Base-by-base conservation (phyloP, 2,329 filamentous ascomycete species). In the Fusarium metavorans region DNA sequence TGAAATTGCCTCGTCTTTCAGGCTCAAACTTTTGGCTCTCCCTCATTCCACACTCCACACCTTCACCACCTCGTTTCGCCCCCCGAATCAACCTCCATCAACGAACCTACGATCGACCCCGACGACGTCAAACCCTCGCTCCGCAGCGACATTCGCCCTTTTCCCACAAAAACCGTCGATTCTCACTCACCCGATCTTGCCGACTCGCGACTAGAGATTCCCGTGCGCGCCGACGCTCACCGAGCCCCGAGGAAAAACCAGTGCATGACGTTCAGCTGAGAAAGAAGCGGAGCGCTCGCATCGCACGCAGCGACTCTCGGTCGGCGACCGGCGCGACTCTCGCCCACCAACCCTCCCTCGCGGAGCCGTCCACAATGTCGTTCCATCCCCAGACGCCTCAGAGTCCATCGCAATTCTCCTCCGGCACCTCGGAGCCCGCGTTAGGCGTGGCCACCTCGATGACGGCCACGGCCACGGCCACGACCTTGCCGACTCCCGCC, bases 331-430 rank as follows among this genome's bases (percentile, higher is more conserved):
- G 76, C 79, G 80, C 80, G 77, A 80, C 78, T 79, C 75, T 81
- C 77, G 74, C 75, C 76, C 70, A 75, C 71, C 23, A 74, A 74
- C 72, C 73, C 78, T 73, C 78, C 73, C 71, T 76, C 72, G 77
- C 77, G 81, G 82, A 79, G 82, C 81, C 77, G 79, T 81, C 83
- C 85, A 88, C 83, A 82, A 92, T 92, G 90, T 90, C 89, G 84
- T 91, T 89, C 86, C 90, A 92, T 82, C 90, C 90, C 78, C 90
- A 90, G 79, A 92, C 90, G 77, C 91, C 91, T 81, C 90, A 92
- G 86, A 92, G 90, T 82, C 90, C 90, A 80, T 91, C 89, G 80
- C 88, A 91, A 81, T 85, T 87, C 80, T 91, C 88, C 75, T 88
- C 88, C 73, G 87, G 85, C 77, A 88, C 86, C 76, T 87, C 85